These are phyloP conservation scores for Betula pendula DNA, from an alignment of 306 rosid species.

Conservation along the genomic window DNA sequence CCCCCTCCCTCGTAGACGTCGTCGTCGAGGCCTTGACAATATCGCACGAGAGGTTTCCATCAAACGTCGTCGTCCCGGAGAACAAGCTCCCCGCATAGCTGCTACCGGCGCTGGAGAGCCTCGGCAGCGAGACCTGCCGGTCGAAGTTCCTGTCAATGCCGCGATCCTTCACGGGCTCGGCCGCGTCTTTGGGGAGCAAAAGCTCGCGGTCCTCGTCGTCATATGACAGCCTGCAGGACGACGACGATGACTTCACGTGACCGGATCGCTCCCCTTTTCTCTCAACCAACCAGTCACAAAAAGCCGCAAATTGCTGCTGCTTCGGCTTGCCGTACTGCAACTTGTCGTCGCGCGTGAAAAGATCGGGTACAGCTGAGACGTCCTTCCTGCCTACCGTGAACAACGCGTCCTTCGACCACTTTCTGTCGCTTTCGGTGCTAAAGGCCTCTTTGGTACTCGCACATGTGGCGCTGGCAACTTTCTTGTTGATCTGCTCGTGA, in stretches of 20 bases:
- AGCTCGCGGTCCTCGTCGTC: constrained; percentile 61
- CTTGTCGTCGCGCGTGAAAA: constrained; percentile 43
- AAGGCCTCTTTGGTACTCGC: constrained; percentile 27
- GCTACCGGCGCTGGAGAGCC: constrained; percentile 63
- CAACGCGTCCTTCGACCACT: constrained; percentile 30
- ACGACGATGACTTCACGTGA: constrained; percentile 34
- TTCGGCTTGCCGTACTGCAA: constrained; percentile 35
- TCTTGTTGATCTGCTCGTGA: constrained; percentile 50
- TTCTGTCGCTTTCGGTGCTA: constrained; percentile 48
- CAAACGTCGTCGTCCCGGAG: constrained; percentile 74
- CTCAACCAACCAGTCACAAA: constrained; percentile 64
- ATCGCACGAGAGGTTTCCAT: constrained; percentile 60
- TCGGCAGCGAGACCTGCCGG: constrained; percentile 62
- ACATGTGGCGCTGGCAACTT: constrained; percentile 24
- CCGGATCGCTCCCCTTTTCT: constrained; percentile 43
- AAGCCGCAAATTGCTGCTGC: constrained; percentile 39
- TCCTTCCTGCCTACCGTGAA: constrained; percentile 27
- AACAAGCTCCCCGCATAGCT: constrained; percentile 91
- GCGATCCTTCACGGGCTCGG: constrained; percentile 43
- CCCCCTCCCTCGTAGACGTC: constrained; percentile 36
- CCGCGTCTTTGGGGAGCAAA: constrained; percentile 34
- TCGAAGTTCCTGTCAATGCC: constrained; percentile 61
- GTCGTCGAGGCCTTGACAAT: constrained; percentile 43
- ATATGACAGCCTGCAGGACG: constrained; percentile 1
- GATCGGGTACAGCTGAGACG: constrained; percentile 52